Percentiles rank a stretch among this genome's conserved stretches.
phyloP scores from a whole-genome alignment of 768 basidiomycete species.

The Mycena galericulata region DNA sequence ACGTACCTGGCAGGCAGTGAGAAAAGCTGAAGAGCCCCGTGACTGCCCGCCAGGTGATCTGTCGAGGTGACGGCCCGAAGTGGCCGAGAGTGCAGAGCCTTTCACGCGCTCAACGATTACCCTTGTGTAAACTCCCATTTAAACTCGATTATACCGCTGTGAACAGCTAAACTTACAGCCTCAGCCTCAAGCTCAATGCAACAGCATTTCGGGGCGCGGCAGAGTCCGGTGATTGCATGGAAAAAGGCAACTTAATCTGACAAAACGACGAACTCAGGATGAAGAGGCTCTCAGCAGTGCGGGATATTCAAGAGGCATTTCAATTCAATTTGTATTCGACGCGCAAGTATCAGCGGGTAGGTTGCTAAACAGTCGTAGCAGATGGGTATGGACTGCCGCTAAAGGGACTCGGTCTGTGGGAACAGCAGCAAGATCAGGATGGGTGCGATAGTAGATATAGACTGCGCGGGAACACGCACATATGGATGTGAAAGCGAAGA shows the following conservation, averaged over 20 bases:
- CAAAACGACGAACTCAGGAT: too few relatives aligned
- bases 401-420: conserved; percentile 23
- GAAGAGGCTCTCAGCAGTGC: not conserved
- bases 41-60: too few relatives aligned
- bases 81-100: too few relatives aligned
- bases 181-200: not conserved
- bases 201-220: not conserved
- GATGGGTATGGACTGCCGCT: conserved; percentile 5
- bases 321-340: not conserved
- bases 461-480: conserved; percentile 5
- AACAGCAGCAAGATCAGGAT: not conserved
- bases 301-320: not conserved
- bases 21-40: too few relatives aligned
- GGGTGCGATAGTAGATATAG: not conserved
- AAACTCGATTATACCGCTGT: conserved; percentile 8
- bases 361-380: conserved; percentile 2
- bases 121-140: conserved; percentile 16
- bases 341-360: not conserved
- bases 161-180: conserved; percentile 10
- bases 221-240: not conserved
- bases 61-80: too few relatives aligned
- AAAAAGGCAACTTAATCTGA: too few relatives aligned
- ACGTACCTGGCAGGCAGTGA: too few relatives aligned
- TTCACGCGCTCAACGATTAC: too few relatives aligned
- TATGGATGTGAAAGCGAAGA: not conserved